Base-by-base conservation (phyloP, 495 filamentous ascomycete species). In the Aspergillus conjunctus region DNA sequence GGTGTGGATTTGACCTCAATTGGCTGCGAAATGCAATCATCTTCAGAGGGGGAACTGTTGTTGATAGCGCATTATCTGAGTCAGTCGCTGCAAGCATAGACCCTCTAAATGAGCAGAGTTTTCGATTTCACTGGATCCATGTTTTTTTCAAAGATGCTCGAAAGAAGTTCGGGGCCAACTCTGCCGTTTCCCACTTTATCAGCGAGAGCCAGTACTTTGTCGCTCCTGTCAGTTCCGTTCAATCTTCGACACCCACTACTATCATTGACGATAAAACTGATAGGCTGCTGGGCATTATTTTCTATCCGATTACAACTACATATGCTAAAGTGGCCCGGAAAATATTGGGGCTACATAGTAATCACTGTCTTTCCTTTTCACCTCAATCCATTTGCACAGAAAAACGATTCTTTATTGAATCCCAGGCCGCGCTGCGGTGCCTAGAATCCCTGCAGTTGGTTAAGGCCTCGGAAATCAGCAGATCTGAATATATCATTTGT, bases 21-120 rank as follows among this genome's bases (percentile, higher is more conserved):
- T 41, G 37, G 37, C 37, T 41, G 37, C 37, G 37, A 41, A 41
- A 41, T n/a, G 37, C 37, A 41, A 41, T 41, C 37, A 41, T n/a
- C 1, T 12, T 1, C 37, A 2, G 37, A 41, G 37, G 37, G 37
- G 37, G 37, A 41, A 41, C 37, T 12, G 37, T 41, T n/a, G 37
- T 41, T n/a, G n/a, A 41, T 41, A 41, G 37, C 37, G 37, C 3
- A 41, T 41, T 41, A 41, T 41, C 37, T n/a, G 37, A 41, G 8
- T 8, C 2, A 41, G 37, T 7, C 37, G 7, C 37, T 41, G 10
- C 37, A 41, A 41, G 7, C 37, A 41, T 41, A 41, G 7, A 41
- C 7, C 37, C 37, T 41, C 2, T 41, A 3, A 41, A 3, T 41
- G 37, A 41, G 37, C 37, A 41, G 37, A 41, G 10, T 8, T 41